A percentile compares a stretch with the other conserved stretches of the same genome.
These are phyloP conservation scores for Colletotrichum endophyticum DNA, from an alignment of 2,329 filamentous ascomycete genomes.

Conservation along the genomic window DNA sequence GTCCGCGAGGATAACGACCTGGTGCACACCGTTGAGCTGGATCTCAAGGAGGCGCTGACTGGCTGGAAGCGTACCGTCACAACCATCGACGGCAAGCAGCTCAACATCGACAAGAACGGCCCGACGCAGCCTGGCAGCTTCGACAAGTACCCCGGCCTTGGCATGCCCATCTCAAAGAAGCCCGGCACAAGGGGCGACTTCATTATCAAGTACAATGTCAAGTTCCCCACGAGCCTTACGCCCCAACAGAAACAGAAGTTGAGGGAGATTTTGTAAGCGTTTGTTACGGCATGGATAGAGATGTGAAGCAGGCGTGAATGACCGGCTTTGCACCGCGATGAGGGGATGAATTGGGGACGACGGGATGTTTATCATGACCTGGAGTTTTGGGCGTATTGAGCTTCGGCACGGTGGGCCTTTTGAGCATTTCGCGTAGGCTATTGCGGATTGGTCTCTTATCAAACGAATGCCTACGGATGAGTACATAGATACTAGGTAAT, in stretches of 20 bases:
- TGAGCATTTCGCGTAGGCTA: constrained; percentile 3
- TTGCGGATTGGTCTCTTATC: not conserved
- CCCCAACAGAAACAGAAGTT: constrained; percentile 79
- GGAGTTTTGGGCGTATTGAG: constrained; percentile 2
- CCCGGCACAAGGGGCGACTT: constrained; percentile 85
- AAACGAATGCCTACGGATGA: not conserved
- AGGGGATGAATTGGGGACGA: not conserved
- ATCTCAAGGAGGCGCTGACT: constrained; percentile 91
- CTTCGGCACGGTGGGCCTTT: not conserved
- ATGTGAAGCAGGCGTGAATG: not conserved
- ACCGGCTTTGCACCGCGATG: not conserved
- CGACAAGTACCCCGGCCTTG: constrained; percentile 82
- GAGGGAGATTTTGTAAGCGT: constrained; percentile 72
- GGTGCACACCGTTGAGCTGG: constrained; percentile 77
- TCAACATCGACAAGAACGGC: constrained; percentile 79
- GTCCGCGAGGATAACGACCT: constrained; percentile 89
- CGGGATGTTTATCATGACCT: constrained; percentile 3
- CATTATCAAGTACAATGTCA: constrained; percentile 88
- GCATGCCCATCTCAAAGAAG: constrained; percentile 95
- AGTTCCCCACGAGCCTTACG: constrained; percentile 83
- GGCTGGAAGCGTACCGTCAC: constrained; percentile 92
- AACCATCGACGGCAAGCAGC: constrained; percentile 90
- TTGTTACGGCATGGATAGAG: not conserved
- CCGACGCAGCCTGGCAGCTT: constrained; percentile 85
- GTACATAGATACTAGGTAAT: constrained; percentile 11